Base-by-base conservation (phyloP, 2,329 filamentous ascomycete species). In the Apiospora hydei region DNA sequence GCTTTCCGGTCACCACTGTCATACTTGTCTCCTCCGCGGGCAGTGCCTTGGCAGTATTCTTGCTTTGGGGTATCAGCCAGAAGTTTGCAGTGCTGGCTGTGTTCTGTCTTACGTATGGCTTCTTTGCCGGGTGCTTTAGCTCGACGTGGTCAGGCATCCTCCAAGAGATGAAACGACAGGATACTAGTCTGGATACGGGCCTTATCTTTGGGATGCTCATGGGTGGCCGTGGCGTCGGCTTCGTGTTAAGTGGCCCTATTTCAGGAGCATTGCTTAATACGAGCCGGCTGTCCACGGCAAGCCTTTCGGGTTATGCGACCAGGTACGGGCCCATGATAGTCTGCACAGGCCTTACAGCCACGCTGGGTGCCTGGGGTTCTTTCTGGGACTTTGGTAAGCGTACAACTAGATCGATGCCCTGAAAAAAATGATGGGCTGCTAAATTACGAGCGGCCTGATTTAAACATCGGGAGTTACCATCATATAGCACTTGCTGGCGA, bases 51-150 rank as follows among this genome's bases (percentile, higher is more conserved):
- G 87, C 88, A 0, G 88, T 86, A 0, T 86, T 93, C 34, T 78
- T 92, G 14, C 81, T 92, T 26, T 93, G 91, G 91, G 91, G 90
- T 0, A 80, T 88, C 38, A 86, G 88, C 24, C 84, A 84, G 0
- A 85, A 82, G 13, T 80, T 91, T 38, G 84, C 85, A 0, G 81
- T 90, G 3, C 78, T 93, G 44, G 87, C 90, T 34, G 74, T 88
- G 8, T 93, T 91, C 79, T 88, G 90, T 46, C 80, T 91, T n/a
- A 82, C 86, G 4, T 93, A 91, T 76, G 91, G 91, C 0, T 84
- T 92, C 74, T 93, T 92, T 70, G 90, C 90, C 0, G 89, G 90
- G 0, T 87, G 88, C 0, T 93, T 90, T 77, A 88, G 88, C 1
- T 87, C 88, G 0, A 88, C 89, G 0, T 93, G 90, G 90, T 84